These are phyloP conservation scores for Lolium rigidum DNA, from an alignment of 176 grass and related monocot genomes.

Conservation along the genomic window DNA sequence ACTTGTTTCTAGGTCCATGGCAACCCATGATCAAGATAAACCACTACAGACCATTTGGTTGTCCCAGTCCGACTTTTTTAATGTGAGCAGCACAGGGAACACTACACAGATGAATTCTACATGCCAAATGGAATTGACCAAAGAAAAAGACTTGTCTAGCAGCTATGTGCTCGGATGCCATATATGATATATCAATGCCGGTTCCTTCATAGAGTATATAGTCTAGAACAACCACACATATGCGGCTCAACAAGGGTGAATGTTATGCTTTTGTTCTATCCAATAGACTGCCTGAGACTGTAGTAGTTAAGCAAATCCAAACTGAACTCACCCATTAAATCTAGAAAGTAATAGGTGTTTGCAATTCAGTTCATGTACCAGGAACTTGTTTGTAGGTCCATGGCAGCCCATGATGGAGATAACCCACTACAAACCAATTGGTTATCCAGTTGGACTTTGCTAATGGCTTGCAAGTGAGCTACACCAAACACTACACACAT, in stretches of 20 bases:
- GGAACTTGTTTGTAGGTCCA: neutral
- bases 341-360: no score
- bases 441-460: neutral
- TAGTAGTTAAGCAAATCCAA: neutral
- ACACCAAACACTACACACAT: neutral
- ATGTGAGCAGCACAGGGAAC: neutral
- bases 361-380: neutral
- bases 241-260: no score
- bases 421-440: neutral
- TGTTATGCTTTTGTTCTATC: neutral
- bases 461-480: neutral
- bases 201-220: neutral
- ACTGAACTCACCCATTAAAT: no score
- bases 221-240: no score
- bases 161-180: neutral
- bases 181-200: neutral
- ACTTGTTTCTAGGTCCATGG: slow-evolving; percentile 14
- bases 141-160: slow-evolving; percentile 10
- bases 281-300: neutral
- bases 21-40: neutral
- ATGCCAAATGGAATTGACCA: neutral
- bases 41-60: neutral
- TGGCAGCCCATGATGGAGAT: no score
- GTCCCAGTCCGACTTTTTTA: neutral
- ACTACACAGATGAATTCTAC: slow-evolving; percentile 2